Conservation (phyloP, 2,329 filamentous ascomycete genomes). For the Calonectria pauciramosa region DNA sequence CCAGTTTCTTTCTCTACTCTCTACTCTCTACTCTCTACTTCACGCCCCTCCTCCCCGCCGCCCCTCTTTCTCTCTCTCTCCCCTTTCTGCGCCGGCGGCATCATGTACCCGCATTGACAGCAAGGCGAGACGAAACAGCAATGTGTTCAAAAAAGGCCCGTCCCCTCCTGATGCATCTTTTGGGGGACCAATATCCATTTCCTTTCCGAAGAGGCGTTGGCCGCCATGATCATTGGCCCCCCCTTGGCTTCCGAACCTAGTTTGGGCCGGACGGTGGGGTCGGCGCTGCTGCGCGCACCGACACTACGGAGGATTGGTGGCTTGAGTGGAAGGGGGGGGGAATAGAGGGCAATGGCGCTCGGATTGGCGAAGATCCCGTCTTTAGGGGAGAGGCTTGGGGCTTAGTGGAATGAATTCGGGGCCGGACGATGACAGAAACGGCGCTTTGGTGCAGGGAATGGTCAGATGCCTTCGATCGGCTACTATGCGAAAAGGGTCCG, state of each 20-base stretch:
- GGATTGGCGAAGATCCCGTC: conserved; percentile 15
- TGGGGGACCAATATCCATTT: not conserved
- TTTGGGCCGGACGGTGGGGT: conserved; percentile 3
- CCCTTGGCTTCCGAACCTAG: not conserved
- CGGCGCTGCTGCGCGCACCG: not conserved
- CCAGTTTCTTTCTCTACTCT: not conserved
- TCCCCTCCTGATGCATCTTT: conserved; percentile 2
- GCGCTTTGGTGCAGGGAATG: conserved; percentile 4
- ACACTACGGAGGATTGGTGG: conserved; percentile 9
- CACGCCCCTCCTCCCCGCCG: too few relatives aligned
- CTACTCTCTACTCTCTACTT: not conserved
- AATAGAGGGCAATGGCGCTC: not conserved
- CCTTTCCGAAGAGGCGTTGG: not conserved
- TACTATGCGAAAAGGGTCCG: not conserved
- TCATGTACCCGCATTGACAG: conserved; percentile 7
- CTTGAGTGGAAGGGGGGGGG: not conserved
- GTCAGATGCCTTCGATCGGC: conserved; percentile 11
- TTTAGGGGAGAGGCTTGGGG: not conserved
- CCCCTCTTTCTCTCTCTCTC: not conserved
- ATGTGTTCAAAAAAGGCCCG: not conserved
- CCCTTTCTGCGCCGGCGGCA: not conserved
- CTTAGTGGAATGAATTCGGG: conserved; percentile 6
- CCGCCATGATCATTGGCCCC: not conserved
- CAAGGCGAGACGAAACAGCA: not conserved
- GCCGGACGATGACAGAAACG: conserved; percentile 10